phyloP scores from a whole-genome alignment of 257 asterid genomes.

The Solanum boliviense region DNA sequence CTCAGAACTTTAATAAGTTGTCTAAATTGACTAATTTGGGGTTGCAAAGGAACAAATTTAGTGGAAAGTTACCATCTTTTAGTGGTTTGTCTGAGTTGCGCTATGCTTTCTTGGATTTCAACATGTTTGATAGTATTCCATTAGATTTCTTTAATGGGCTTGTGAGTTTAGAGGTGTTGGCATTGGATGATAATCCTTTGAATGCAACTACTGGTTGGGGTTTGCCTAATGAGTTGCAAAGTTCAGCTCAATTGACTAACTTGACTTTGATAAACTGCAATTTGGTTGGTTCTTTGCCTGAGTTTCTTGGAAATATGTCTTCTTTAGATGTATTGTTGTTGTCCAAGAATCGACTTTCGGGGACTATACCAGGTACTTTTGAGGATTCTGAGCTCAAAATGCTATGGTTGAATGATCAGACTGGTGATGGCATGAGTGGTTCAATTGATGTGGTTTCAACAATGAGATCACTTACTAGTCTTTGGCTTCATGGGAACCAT shows the following conservation, averaged over 20 bases:
- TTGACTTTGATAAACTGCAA: constrained; percentile 51
- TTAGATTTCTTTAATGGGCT: constrained; percentile 75
- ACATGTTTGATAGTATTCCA: constrained; percentile 60
- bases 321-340: constrained; percentile 55
- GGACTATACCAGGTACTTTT: constrained; percentile 58
- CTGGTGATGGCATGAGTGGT: constrained; percentile 60
- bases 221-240: constrained; percentile 44
- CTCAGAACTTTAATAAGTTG: constrained; percentile 49
- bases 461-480: constrained; percentile 59
- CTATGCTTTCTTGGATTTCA: constrained; percentile 69
- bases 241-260: constrained; percentile 58
- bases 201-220: constrained; percentile 67
- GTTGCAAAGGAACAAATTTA: constrained; percentile 52
- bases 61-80: constrained; percentile 66
- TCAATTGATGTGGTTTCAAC: constrained; percentile 44
- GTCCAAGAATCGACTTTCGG: constrained; percentile 45
- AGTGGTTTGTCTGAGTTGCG: constrained; percentile 51
- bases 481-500: constrained; percentile 85
- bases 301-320: constrained; percentile 58
- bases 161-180: constrained; percentile 63
- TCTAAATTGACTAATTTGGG: constrained; percentile 55
- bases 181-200: constrained; percentile 62
- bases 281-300: constrained; percentile 69
- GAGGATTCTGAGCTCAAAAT: constrained; percentile 33
- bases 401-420: constrained; percentile 68